Percentiles rank a stretch among this genome's conserved stretches.
Evolutionary conservation across 2,329 filamentous ascomycete species (phyloP).

Genomic region (Westerdykella sp.): DNA sequence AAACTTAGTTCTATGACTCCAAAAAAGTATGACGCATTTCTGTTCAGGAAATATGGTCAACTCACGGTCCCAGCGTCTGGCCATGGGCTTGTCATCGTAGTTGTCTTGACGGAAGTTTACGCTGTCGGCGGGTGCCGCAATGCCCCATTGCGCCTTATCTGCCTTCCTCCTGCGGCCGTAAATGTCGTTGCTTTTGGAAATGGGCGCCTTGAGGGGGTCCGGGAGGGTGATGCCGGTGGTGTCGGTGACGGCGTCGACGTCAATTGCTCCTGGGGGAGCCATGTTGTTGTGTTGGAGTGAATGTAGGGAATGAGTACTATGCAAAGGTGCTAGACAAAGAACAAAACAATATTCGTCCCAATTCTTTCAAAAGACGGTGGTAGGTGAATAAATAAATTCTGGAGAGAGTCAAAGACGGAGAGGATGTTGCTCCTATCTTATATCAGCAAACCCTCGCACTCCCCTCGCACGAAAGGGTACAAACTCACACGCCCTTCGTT

Average conservation of each 20-base stretch:
- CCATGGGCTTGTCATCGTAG: conserved; percentile 61
- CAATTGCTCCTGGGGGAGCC: conserved; percentile 34
- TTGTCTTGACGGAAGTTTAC: conserved; percentile 71
- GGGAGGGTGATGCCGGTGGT: conserved; percentile 43
- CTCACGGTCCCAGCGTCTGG: conserved; percentile 80
- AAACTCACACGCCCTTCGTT: not conserved
- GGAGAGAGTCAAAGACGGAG: no score
- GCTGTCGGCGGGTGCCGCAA: conserved; percentile 70
- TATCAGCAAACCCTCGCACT: no score
- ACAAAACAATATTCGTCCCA: not conserved
- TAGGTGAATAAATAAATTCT: no score
- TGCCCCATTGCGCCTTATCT: conserved; percentile 64
- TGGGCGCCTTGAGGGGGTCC: conserved; percentile 47
- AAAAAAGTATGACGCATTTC: not conserved
- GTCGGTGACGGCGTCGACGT: conserved; percentile 43
- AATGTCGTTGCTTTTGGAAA: conserved; percentile 54
- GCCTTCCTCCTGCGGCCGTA: conserved; percentile 61
- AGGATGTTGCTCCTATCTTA: no score
- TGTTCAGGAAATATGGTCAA: conserved; percentile 16
- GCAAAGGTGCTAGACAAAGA: not conserved
- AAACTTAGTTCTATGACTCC: conserved; percentile 1
- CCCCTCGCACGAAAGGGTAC: no score
- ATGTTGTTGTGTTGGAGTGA: conserved; percentile 10
- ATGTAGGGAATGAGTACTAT: not conserved
- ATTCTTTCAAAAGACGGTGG: no score